phyloP scores from a whole-genome alignment of 768 basidiomycete species.

The Coprinopsis strossmayeri region DNA sequence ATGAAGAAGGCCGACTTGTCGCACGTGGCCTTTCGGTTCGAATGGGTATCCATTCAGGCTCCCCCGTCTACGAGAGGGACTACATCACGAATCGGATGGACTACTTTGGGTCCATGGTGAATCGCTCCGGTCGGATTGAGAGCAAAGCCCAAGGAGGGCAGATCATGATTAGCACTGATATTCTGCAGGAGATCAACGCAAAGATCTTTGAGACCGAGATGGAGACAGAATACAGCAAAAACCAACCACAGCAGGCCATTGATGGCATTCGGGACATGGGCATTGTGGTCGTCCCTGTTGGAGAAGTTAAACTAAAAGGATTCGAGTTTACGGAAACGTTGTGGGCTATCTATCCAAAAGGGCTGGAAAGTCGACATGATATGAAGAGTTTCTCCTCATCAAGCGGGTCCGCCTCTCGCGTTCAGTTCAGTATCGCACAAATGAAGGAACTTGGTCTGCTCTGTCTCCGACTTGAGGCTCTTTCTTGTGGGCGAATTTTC shows the following conservation, averaged over 20 bases:
- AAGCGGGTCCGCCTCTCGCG: slow-evolving; percentile 32
- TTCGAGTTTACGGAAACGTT: slow-evolving; percentile 86
- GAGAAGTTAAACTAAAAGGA: slow-evolving; percentile 92
- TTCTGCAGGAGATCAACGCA: slow-evolving; percentile 75
- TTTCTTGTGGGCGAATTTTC: slow-evolving; percentile 59
- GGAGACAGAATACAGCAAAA: slow-evolving; percentile 54
- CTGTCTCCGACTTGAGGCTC: slow-evolving; percentile 74
- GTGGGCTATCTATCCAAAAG: slow-evolving; percentile 75
- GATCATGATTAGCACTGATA: slow-evolving; percentile 86
- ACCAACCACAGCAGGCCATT: slow-evolving; percentile 53
- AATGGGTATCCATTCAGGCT: slow-evolving; percentile 96
- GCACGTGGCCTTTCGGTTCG: slow-evolving; percentile 88
- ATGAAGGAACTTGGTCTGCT: slow-evolving; percentile 67
- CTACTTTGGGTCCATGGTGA: slow-evolving; percentile 95
- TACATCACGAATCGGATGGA: slow-evolving; percentile 94
- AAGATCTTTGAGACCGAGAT: slow-evolving; percentile 46
- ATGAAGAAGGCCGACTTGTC: slow-evolving; percentile 63
- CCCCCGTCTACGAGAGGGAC: slow-evolving; percentile 86
- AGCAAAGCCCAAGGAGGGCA: slow-evolving; percentile 86
- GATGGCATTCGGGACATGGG: slow-evolving; percentile 73
- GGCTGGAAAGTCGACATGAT: slow-evolving; percentile 65
- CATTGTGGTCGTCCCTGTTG: slow-evolving; percentile 64
- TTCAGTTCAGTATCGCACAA: slow-evolving; percentile 66
- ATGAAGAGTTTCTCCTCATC: slow-evolving; percentile 29
- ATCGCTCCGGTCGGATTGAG: slow-evolving; percentile 82